Evolutionary conservation across 208 protist species (phyloP).

Genomic region (Leishmania lainsoni): DNA sequence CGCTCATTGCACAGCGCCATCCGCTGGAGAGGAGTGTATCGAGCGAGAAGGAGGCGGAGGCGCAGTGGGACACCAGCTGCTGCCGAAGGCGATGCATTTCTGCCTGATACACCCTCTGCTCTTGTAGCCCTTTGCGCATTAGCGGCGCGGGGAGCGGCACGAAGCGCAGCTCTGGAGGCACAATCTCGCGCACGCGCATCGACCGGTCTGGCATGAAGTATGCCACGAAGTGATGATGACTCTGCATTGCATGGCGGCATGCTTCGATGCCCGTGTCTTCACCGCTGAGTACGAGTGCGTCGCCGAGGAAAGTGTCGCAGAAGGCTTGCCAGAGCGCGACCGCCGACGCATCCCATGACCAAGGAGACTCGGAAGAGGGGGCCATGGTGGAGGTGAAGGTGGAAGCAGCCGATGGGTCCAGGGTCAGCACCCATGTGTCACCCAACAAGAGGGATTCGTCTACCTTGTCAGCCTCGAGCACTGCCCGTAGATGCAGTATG

Average conservation of each 20-base stretch:
- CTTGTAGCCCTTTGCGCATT: background rate
- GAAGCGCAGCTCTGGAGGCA: constrained; percentile 57
- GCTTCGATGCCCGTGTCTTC: constrained; percentile 36
- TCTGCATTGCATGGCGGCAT: constrained; percentile 25
- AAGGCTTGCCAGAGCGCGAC: constrained; percentile 12
- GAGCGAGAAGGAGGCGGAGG: constrained; percentile 9
- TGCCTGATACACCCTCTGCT: background rate
- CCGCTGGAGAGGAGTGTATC: background rate
- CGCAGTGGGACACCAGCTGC: constrained; percentile 4
- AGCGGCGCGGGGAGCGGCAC: constrained; percentile 28
- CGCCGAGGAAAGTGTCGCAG: constrained; percentile 21
- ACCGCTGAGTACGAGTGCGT: constrained; percentile 48
- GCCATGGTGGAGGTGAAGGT: background rate
- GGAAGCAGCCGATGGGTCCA: constrained; percentile 10
- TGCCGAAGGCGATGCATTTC: constrained; percentile 5
- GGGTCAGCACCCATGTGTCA: constrained; percentile 51
- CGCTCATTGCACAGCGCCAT: background rate
- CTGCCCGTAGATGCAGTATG: constrained; percentile 19
- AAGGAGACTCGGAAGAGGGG: background rate
- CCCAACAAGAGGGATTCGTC: constrained; percentile 60
- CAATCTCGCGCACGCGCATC: constrained; percentile 55
- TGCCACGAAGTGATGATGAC: constrained; percentile 40
- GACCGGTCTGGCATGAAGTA: constrained; percentile 41
- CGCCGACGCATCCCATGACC: background rate
- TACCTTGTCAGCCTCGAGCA: constrained; percentile 36